Conservation (phyloP, 768 basidiomycete species). For the Termitomyces bulborhizus region DNA sequence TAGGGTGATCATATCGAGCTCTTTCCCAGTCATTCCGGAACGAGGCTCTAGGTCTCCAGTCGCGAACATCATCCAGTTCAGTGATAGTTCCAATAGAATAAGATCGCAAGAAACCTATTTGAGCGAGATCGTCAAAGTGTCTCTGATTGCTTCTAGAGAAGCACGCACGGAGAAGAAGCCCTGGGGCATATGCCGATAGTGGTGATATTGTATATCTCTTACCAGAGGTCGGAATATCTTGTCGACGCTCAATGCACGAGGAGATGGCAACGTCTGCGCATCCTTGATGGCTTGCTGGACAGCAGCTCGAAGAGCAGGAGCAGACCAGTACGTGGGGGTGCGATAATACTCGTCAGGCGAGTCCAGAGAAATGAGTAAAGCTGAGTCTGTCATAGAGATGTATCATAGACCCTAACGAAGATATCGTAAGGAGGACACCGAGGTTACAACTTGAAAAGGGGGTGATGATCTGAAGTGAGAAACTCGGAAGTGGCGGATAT, state of each 20-base stretch:
- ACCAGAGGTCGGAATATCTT: conserved; percentile 1
- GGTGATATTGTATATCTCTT: neutral
- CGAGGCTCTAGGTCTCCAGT: neutral
- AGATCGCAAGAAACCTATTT: neutral
- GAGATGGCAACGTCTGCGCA: neutral
- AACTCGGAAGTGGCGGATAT: neutral
- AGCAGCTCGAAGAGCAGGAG: neutral
- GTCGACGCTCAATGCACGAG: neutral
- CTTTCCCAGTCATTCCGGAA: neutral
- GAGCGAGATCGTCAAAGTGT: neutral
- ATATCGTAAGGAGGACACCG: neutral
- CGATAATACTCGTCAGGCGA: neutral
- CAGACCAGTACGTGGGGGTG: neutral
- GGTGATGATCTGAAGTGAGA: neutral
- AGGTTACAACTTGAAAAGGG: neutral
- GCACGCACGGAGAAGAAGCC: neutral
- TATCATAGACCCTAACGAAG: neutral
- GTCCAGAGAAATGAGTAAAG: neutral
- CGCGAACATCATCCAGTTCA: neutral
- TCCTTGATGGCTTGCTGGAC: neutral
- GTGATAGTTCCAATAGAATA: neutral
- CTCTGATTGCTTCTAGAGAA: no score
- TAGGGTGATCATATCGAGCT: conserved; percentile 1
- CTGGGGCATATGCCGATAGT: neutral
- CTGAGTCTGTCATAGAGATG: no score